A percentile compares a stretch with the other conserved stretches of the same genome.
phyloP scores from a whole-genome alignment of 495 filamentous ascomycete species.

The Aspergillus homomorphus region DNA sequence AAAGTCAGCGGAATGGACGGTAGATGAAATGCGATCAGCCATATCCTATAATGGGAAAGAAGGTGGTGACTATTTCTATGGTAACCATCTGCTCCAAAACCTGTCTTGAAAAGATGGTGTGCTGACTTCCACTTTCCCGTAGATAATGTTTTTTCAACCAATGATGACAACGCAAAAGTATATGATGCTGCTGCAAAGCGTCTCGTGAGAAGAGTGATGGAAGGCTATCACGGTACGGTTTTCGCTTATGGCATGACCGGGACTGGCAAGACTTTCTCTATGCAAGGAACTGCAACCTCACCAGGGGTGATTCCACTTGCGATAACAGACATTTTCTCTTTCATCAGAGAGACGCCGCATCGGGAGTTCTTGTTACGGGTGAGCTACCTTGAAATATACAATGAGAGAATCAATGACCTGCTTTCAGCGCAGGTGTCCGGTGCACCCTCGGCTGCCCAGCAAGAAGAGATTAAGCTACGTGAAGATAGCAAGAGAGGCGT shows the following conservation, averaged over 20 bases:
- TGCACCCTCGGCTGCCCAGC: conserved; percentile 47
- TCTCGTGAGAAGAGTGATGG: conserved; percentile 93
- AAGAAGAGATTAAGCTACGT: conserved; percentile 92
- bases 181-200: conserved; percentile 94
- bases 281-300: conserved; percentile 97
- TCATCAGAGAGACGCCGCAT: conserved; percentile 93
- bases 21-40: conserved; percentile 79
- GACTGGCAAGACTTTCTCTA: conserved; percentile 97
- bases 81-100: conserved; percentile 45
- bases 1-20: conserved; percentile 80
- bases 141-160: conserved; percentile 94
- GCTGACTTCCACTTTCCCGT: conserved; percentile 6
- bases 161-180: conserved; percentile 89
- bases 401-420: conserved; percentile 94
- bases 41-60: conserved; percentile 84
- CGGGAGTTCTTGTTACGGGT: conserved; percentile 93
- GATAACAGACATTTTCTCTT: conserved; percentile 98
- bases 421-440: conserved; percentile 64
- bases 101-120: background rate
- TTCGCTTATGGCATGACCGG: conserved; percentile 99
- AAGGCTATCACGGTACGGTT: conserved; percentile 97
- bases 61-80: conserved; percentile 89
- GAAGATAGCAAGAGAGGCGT: conserved; percentile 96
- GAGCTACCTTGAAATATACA: conserved; percentile 98
- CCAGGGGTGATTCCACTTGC: conserved; percentile 96